Evolutionary conservation across 2,329 filamentous ascomycete genomes (phyloP).

Genomic region (Cladosporium sp.): DNA sequence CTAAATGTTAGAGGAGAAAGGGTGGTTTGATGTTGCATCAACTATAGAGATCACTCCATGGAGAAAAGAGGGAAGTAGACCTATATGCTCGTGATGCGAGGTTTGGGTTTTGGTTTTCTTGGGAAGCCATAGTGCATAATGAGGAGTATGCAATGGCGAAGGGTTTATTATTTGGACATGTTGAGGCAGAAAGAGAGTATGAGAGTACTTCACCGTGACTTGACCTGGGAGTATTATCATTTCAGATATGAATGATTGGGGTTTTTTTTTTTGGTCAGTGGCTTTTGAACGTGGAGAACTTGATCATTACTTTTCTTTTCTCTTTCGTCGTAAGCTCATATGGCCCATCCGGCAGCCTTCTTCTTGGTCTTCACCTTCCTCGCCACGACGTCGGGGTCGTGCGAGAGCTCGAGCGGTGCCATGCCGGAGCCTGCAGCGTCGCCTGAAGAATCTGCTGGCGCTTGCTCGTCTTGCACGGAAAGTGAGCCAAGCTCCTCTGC

Average conservation of each 20-base stretch:
- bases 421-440: slow-evolving; percentile 22
- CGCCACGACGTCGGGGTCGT: slow-evolving; percentile 24
- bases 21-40: slow-evolving; percentile 11
- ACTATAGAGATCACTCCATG: slow-evolving; percentile 14
- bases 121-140: too few species aligned
- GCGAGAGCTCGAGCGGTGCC: slow-evolving; percentile 24
- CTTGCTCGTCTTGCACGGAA: slow-evolving; percentile 19
- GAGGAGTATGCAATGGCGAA: too few species aligned
- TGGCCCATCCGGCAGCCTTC: slow-evolving; percentile 35
- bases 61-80: slow-evolving; percentile 13
- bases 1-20: slow-evolving; percentile 2
- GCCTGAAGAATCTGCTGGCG: slow-evolving; percentile 16
- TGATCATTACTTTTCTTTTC: neutral
- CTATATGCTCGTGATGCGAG: slow-evolving; percentile 13
- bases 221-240: neutral
- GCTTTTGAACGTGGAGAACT: neutral
- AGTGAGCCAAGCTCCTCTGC: slow-evolving; percentile 22
- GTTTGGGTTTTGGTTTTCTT: too few species aligned
- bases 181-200: too few species aligned
- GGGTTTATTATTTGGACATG: too few species aligned
- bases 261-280: too few species aligned
- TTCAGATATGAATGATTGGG: too few species aligned
- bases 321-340: slow-evolving; percentile 23
- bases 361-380: slow-evolving; percentile 33
- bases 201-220: too few species aligned